phyloP scores from a whole-genome alignment of 352 stramenopile genomes.

The Elongisporangium anandrum region DNA sequence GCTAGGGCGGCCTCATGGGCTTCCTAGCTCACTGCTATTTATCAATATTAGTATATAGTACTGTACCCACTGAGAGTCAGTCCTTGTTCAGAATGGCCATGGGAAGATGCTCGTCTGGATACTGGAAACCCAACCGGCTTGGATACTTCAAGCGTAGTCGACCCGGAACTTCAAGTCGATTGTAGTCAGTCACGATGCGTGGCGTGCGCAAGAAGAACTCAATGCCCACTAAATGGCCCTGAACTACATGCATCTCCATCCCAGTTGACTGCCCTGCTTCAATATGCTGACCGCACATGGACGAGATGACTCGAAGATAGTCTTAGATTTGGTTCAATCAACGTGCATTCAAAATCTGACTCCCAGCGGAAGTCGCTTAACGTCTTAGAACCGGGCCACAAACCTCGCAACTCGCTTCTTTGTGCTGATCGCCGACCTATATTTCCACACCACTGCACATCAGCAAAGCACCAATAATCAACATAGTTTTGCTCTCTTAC shows the following conservation, averaged over 20 bases:
- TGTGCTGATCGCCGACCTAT: slow-evolving; percentile 4
- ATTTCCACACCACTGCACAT: neutral
- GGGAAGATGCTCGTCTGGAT: too few species aligned
- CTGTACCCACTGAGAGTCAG: neutral
- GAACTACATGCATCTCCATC: too few species aligned
- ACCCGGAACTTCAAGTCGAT: neutral
- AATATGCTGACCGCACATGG: too few species aligned
- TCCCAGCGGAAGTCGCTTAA: neutral
- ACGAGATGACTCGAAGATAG: too few species aligned
- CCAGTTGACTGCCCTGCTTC: too few species aligned
- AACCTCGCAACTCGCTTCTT: slow-evolving; percentile 12
- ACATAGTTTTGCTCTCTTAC: too few species aligned
- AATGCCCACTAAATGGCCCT: too few species aligned
- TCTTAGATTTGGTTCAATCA: too few species aligned
- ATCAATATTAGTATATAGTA: neutral
- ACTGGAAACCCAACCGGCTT: neutral
- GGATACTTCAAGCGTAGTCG: neutral
- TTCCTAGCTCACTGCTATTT: neutral
- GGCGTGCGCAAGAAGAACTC: too few species aligned
- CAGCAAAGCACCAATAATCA: slow-evolving; percentile 1
- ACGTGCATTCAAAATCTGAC: neutral
- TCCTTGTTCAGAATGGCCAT: neutral
- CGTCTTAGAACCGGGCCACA: slow-evolving; percentile 7
- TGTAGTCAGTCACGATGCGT: too few species aligned
- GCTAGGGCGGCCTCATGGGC: neutral